These are phyloP conservation scores for Calycina marina DNA, from an alignment of 2,329 filamentous ascomycete genomes.

Conservation along the genomic window DNA sequence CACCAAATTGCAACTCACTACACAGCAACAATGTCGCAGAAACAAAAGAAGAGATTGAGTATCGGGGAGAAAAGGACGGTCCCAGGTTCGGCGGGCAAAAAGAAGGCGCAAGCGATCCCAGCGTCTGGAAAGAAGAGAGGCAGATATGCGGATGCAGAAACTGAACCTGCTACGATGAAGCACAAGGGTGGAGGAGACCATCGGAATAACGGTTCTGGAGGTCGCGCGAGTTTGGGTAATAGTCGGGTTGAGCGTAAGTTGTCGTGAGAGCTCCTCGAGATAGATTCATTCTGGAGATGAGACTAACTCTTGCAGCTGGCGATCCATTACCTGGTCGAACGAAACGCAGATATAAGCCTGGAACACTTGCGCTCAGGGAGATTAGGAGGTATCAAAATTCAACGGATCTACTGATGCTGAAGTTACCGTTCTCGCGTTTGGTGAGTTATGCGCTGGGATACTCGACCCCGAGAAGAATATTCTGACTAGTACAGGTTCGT, in stretches of 20 bases:
- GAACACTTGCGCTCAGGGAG: slow-evolving; percentile 79
- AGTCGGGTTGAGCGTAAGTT: slow-evolving; percentile 4
- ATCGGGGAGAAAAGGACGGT: no score
- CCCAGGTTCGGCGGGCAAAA: slow-evolving; percentile 1
- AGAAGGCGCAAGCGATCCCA: neutral
- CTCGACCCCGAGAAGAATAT: neutral
- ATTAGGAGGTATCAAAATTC: slow-evolving; percentile 83
- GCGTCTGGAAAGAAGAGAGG: neutral
- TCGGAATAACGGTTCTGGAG: neutral
- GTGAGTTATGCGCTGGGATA: slow-evolving; percentile 26
- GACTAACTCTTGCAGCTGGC: no score
- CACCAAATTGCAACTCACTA: no score
- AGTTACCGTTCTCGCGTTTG: slow-evolving; percentile 66
- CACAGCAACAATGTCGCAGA: no score
- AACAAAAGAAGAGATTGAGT: no score
- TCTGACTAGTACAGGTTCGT: slow-evolving; percentile 34
- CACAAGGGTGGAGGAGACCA: neutral
- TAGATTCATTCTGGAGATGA: no score
- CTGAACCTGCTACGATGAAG: no score
- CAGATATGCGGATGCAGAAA: neutral
- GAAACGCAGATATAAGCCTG: slow-evolving; percentile 55
- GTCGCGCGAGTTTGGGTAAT: slow-evolving; percentile 1
- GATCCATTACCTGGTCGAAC: slow-evolving; percentile 52
- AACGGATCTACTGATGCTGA: slow-evolving; percentile 72
- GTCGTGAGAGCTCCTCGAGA: neutral